A percentile compares a stretch with the other conserved stretches of the same genome.
These are phyloP conservation scores for Termitomyces sp. DNA, from an alignment of 768 basidiomycete genomes.

Conservation along the genomic window DNA sequence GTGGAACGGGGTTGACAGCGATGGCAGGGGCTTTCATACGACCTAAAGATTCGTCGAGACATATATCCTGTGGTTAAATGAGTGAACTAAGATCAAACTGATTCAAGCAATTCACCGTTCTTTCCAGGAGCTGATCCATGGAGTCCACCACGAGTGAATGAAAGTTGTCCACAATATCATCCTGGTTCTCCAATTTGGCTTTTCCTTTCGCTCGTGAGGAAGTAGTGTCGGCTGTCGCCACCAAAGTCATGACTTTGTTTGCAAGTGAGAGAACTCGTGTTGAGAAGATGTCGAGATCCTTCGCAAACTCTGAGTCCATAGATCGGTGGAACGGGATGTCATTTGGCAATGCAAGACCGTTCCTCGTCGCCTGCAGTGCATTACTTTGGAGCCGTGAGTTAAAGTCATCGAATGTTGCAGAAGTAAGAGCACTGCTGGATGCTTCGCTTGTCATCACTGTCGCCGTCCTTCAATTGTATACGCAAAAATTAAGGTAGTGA, in stretches of 20 bases:
- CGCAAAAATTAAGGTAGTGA: too few species aligned
- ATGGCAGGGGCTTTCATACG: constrained; percentile 67
- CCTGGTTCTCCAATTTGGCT: constrained; percentile 57
- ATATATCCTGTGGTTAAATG: constrained; percentile 60
- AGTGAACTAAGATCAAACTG: not conserved
- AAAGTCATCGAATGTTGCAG: constrained; percentile 46
- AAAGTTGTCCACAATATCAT: constrained; percentile 85
- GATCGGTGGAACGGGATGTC: constrained; percentile 92
- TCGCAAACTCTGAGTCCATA: constrained; percentile 69
- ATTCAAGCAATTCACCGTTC: constrained; percentile 53
- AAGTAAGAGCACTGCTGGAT: constrained; percentile 15
- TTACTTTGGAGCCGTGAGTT: constrained; percentile 57
- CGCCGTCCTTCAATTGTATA: too few species aligned
- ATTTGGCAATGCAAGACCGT: constrained; percentile 58
- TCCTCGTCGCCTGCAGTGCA: constrained; percentile 63
- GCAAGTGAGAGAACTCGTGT: constrained; percentile 63
- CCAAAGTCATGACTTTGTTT: constrained; percentile 59
- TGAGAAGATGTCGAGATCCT: constrained; percentile 69
- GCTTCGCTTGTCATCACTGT: constrained; percentile 15
- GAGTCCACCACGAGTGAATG: constrained; percentile 75
- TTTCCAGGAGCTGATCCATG: constrained; percentile 83
- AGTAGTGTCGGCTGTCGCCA: constrained; percentile 40
- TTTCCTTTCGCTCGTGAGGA: constrained; percentile 47
- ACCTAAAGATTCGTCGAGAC: constrained; percentile 77
- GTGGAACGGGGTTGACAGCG: constrained; percentile 44